Evolutionary conservation across 148 eudicot species (phyloP).

Genomic region (Fagopyrum esculentum): DNA sequence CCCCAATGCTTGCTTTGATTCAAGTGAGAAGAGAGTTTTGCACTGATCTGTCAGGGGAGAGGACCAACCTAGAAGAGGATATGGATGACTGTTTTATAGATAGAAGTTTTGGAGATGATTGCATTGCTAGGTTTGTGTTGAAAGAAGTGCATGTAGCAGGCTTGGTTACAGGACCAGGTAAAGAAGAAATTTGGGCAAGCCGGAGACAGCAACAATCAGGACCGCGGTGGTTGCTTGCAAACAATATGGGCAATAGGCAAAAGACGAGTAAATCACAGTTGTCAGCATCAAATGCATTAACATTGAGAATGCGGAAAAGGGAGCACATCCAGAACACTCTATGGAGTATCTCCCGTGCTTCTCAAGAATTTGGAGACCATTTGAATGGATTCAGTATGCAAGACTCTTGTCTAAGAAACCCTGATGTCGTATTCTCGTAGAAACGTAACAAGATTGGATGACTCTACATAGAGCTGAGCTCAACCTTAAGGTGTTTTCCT

Average conservation of each 20-base stretch:
- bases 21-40: constrained; percentile 46
- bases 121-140: constrained; percentile 28
- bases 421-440: constrained; percentile 42
- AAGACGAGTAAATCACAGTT: constrained; percentile 20
- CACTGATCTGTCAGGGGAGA: not conserved
- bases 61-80: not conserved
- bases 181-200: constrained; percentile 28
- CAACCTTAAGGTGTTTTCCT: not conserved
- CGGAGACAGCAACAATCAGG: constrained; percentile 45
- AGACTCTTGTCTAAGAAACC: constrained; percentile 36
- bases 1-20: constrained; percentile 83
- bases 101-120: not conserved
- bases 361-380: constrained; percentile 15
- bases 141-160: constrained; percentile 46
- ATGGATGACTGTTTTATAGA: not conserved
- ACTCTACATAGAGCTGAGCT: not conserved
- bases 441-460: not conserved
- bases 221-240: constrained; percentile 58
- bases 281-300: constrained; percentile 32
- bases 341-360: constrained; percentile 49
- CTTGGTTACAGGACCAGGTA: constrained; percentile 22
- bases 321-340: constrained; percentile 19
- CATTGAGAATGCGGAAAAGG: constrained; percentile 23
- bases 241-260: constrained; percentile 33
- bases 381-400: constrained; percentile 17